phyloP scores from a whole-genome alignment of 2,329 filamentous ascomycete genomes.

The Colletotrichum costaricense region DNA sequence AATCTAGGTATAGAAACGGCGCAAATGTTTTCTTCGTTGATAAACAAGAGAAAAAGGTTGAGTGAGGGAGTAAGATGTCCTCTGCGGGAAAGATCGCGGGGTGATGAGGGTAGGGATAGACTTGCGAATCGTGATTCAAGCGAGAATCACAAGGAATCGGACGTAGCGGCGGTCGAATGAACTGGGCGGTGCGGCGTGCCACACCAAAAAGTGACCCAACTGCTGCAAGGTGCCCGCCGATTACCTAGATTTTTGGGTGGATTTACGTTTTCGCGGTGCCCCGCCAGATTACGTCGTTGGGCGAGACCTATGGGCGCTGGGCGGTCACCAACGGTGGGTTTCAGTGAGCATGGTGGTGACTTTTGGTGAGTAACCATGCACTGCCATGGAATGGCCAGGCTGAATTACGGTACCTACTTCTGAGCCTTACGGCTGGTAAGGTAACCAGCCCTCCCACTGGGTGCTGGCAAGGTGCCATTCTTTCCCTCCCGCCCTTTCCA shows the following conservation, averaged over 20 bases:
- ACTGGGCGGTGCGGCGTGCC: background rate
- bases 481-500: background rate
- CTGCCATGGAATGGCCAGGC: background rate
- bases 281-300: constrained; percentile 39
- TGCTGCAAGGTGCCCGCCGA: background rate
- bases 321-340: background rate
- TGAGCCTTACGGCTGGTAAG: constrained; percentile 5
- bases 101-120: constrained; percentile 3
- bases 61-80: background rate
- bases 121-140: constrained; percentile 9
- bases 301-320: background rate
- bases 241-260: constrained; percentile 10
- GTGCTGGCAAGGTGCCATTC: background rate
- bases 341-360: background rate
- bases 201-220: too few species aligned
- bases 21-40: background rate
- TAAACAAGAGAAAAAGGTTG: background rate
- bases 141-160: constrained; percentile 13
- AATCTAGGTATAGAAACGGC: background rate
- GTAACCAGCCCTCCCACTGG: too few species aligned
- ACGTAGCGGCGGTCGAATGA: background rate
- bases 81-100: constrained; percentile 3
- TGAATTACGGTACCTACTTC: background rate
- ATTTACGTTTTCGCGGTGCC: constrained; percentile 38
- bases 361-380: too few species aligned